Evolutionary conservation across 1,284 basidiomycete genomes (phyloP).

Genomic region (Pisolithus thermaeus): DNA sequence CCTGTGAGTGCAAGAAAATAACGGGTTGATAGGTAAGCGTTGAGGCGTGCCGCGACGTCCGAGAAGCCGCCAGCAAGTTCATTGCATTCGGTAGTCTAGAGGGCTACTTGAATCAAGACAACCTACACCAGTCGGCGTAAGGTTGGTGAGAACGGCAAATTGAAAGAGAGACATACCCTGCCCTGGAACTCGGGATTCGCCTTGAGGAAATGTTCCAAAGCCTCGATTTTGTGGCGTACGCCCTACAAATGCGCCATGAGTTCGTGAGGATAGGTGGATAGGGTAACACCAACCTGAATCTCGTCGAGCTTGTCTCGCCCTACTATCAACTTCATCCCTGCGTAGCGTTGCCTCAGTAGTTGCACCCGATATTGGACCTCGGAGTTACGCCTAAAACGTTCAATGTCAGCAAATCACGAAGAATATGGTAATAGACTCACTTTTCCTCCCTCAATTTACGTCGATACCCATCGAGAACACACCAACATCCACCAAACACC

Average conservation of each 20-base stretch:
- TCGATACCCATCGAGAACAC: conserved; percentile 91
- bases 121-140: conserved; percentile 35
- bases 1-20: conserved; percentile 83
- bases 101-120: conserved; percentile 82
- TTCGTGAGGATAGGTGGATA: too few species aligned
- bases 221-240: conserved; percentile 76
- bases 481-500: conserved; percentile 75
- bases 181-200: conserved; percentile 74
- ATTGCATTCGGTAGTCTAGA: conserved; percentile 77
- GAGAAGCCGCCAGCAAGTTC: conserved; percentile 70
- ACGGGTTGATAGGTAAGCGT: conserved; percentile 86
- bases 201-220: conserved; percentile 81
- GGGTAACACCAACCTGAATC: conserved; percentile 47
- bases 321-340: conserved; percentile 81
- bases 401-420: background rate
- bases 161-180: conserved; percentile 38
- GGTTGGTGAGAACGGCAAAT: background rate
- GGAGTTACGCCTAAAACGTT: conserved; percentile 48
- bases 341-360: conserved; percentile 45
- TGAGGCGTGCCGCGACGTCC: conserved; percentile 76
- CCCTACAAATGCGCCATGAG: conserved; percentile 36
- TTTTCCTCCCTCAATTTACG: conserved; percentile 66
- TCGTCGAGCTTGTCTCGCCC: conserved; percentile 87
- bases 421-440: conserved; percentile 32
- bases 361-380: conserved; percentile 75